These are phyloP conservation scores for Nemania diffusa DNA, from an alignment of 2,329 filamentous ascomycete genomes.

Conservation along the genomic window DNA sequence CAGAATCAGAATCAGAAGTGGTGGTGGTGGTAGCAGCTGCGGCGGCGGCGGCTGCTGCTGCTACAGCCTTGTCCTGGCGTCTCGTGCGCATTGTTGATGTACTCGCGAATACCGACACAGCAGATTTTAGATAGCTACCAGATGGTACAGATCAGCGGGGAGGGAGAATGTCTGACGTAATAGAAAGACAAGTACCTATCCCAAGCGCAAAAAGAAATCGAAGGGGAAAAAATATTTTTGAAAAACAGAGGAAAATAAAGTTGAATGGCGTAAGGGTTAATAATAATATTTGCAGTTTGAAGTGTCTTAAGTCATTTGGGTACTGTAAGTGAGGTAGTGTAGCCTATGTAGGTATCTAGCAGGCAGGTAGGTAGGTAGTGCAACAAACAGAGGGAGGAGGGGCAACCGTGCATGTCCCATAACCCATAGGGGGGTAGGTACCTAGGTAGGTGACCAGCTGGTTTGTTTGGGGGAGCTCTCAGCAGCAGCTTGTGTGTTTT, in stretches of 20 bases:
- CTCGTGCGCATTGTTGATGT: conserved; percentile 37
- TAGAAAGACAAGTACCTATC: not conserved
- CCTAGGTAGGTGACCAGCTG: not conserved
- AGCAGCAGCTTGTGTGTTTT: not conserved
- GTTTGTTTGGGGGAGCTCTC: conserved; percentile 5
- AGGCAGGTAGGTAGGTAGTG: not conserved
- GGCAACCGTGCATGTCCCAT: conserved; percentile 20
- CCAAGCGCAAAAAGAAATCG: not conserved
- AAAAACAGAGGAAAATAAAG: not conserved
- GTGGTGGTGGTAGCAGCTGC: conserved; percentile 3
- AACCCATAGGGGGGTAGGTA: not conserved
- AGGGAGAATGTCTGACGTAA: not conserved
- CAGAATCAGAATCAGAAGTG: not conserved
- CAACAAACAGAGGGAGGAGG: conserved; percentile 26
- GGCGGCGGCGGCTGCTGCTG: conserved; percentile 17
- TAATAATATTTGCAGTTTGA: not conserved
- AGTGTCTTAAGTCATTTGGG: not conserved
- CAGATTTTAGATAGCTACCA: not conserved
- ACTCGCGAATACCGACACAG: not conserved
- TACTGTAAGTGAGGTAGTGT: not conserved
- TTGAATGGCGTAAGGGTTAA: not conserved
- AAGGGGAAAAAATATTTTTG: not conserved
- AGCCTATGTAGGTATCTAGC: not conserved
- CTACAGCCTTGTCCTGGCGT: conserved; percentile 34
- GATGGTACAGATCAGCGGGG: not conserved